A percentile compares a stretch with the other conserved stretches of the same genome.
phyloP scores from a whole-genome alignment of 2,329 filamentous ascomycete genomes.

The Pseudodiploospora longispora region DNA sequence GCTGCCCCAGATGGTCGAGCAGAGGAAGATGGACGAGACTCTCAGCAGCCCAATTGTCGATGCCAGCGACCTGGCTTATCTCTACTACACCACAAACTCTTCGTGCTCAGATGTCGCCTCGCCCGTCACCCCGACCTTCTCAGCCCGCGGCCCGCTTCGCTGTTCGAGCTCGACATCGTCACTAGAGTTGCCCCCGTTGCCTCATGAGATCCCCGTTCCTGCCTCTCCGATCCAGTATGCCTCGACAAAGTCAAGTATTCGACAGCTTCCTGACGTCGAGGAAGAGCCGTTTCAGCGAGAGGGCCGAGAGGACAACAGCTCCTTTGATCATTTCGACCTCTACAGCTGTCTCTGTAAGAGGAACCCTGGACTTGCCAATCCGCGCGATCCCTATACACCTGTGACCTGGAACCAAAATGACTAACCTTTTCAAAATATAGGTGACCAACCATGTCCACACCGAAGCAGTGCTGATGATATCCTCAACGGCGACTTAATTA shows the following conservation, averaged over 20 bases:
- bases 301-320: constrained; percentile 33
- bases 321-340: constrained; percentile 33
- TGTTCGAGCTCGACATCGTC: constrained; percentile 74
- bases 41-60: constrained; percentile 20
- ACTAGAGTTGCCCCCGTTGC: constrained; percentile 46
- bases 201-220: constrained; percentile 13
- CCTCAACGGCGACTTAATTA: constrained; percentile 28
- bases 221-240: constrained; percentile 32
- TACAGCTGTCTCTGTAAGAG: constrained; percentile 68
- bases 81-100: constrained; percentile 42
- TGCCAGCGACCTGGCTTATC: constrained; percentile 27
- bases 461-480: constrained; percentile 36
- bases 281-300: constrained; percentile 73
- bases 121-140: constrained; percentile 64
- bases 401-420: too few species aligned
- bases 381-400: too few species aligned
- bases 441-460: constrained; percentile 55
- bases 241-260: constrained; percentile 49
- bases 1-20: constrained; percentile 45
- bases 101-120: constrained; percentile 61
- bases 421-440: constrained; percentile 28
- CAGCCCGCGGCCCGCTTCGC: constrained; percentile 51
- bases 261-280: constrained; percentile 69
- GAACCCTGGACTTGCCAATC: too few species aligned
- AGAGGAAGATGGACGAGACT: constrained; percentile 35